A percentile compares a stretch with the other conserved stretches of the same genome.
phyloP scores from a whole-genome alignment of 768 basidiomycete species.

The Amanita brunnescens region DNA sequence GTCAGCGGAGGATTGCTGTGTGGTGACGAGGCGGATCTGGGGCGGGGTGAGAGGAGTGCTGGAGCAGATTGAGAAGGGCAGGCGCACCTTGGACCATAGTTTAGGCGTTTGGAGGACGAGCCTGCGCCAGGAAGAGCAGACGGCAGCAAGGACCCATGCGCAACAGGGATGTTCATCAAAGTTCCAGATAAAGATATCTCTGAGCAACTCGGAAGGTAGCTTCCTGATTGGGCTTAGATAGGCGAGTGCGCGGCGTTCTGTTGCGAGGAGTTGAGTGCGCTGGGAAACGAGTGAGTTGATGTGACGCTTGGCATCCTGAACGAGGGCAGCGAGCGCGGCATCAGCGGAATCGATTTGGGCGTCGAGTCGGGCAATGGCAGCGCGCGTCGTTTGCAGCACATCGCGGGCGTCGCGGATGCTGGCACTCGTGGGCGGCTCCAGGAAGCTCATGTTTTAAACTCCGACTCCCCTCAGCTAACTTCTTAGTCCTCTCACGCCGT shows the following conservation, averaged over 20 bases:
- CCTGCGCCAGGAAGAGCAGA: slow-evolving; percentile 59
- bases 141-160: slow-evolving; percentile 68
- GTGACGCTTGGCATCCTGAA: slow-evolving; percentile 41
- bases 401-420: slow-evolving; percentile 45
- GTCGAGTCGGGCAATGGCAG: slow-evolving; percentile 27
- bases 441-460: slow-evolving; percentile 18
- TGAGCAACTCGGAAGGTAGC: slow-evolving; percentile 64
- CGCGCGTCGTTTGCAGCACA: slow-evolving; percentile 28
- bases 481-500: not conserved
- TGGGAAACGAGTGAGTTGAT: slow-evolving; percentile 50
- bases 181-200: slow-evolving; percentile 60
- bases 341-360: slow-evolving; percentile 46
- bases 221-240: slow-evolving; percentile 68
- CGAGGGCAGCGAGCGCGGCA: slow-evolving; percentile 45
- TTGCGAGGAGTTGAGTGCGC: slow-evolving; percentile 37
- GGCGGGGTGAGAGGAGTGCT: not conserved
- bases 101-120: slow-evolving; percentile 57
- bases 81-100: slow-evolving; percentile 69
- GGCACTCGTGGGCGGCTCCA: slow-evolving; percentile 51
- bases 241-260: slow-evolving; percentile 41
- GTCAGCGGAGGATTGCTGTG: slow-evolving; percentile 62
- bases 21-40: slow-evolving; percentile 69
- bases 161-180: slow-evolving; percentile 67
- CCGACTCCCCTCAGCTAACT: slow-evolving; percentile 3
- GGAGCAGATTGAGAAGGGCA: slow-evolving; percentile 13